These are phyloP conservation scores for Hyphopichia homilentoma DNA, from an alignment of 805 yeast species.

Conservation along the genomic window DNA sequence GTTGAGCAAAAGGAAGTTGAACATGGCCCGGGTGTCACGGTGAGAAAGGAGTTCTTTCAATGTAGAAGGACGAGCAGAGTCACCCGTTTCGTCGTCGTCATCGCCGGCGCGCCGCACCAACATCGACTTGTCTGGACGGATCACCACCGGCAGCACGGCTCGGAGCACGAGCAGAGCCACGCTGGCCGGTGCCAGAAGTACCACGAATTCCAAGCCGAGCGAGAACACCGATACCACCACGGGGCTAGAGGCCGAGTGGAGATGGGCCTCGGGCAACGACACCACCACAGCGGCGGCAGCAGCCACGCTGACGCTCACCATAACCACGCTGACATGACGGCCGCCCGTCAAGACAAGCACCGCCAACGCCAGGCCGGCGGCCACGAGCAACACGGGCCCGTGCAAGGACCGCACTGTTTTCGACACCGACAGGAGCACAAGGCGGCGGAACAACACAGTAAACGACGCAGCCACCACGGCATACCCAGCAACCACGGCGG, in stretches of 20 bases:
- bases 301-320: slow-evolving; percentile 22
- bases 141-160: slow-evolving; percentile 16
- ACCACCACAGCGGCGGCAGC: slow-evolving; percentile 20
- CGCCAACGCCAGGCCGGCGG: slow-evolving; percentile 4
- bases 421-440: slow-evolving; percentile 7
- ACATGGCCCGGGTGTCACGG: slow-evolving; percentile 79
- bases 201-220: slow-evolving; percentile 16
- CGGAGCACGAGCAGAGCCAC: slow-evolving; percentile 8
- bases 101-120: slow-evolving; percentile 2
- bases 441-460: slow-evolving; percentile 7
- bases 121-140: slow-evolving; percentile 13
- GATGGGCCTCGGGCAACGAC: slow-evolving; percentile 19
- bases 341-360: slow-evolving; percentile 2
- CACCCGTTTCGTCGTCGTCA: slow-evolving; percentile 1
- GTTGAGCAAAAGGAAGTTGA: slow-evolving; percentile 79
- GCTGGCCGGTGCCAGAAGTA: slow-evolving; percentile 9
- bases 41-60: slow-evolving; percentile 32
- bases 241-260: slow-evolving; percentile 13
- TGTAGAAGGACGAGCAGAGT: slow-evolving; percentile 9
- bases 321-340: slow-evolving; percentile 10
- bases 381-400: slow-evolving; percentile 1
- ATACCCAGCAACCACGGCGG: slow-evolving; percentile 15
- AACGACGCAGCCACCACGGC: slow-evolving; percentile 12
- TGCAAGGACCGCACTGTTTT: slow-evolving; percentile 4
- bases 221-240: slow-evolving; percentile 15